Evolutionary conservation across 2,329 filamentous ascomycete species (phyloP).

Genomic region (Alternaria tenuissima): DNA sequence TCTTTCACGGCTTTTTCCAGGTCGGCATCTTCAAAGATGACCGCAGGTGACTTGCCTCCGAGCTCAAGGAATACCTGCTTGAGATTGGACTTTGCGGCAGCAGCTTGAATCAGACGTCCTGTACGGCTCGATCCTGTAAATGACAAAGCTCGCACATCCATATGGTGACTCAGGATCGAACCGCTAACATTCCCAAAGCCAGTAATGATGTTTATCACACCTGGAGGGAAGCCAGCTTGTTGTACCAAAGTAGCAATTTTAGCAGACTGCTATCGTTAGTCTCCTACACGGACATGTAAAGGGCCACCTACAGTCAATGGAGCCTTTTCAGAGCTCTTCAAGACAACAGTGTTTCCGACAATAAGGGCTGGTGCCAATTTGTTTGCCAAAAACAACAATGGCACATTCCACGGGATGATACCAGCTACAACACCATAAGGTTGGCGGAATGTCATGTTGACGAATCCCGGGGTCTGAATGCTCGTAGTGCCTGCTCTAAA

Average conservation of each 20-base stretch:
- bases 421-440: slow-evolving; percentile 80
- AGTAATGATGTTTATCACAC: slow-evolving; percentile 83
- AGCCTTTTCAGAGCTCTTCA: slow-evolving; percentile 52
- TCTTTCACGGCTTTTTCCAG: slow-evolving; percentile 74
- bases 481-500: slow-evolving; percentile 72
- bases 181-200: slow-evolving; percentile 81
- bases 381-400: slow-evolving; percentile 36
- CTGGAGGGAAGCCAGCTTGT: slow-evolving; percentile 81
- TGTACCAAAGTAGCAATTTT: slow-evolving; percentile 79
- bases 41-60: slow-evolving; percentile 86
- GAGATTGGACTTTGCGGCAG: slow-evolving; percentile 78
- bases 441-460: slow-evolving; percentile 78
- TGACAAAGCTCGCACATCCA: slow-evolving; percentile 81
- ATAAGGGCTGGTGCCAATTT: slow-evolving; percentile 45
- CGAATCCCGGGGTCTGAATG: slow-evolving; percentile 41
- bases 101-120: slow-evolving; percentile 79
- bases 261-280: slow-evolving; percentile 73
- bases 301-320: slow-evolving; percentile 75
- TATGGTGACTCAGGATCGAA: slow-evolving; percentile 79
- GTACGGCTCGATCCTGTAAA: slow-evolving; percentile 88
- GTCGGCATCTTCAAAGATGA: slow-evolving; percentile 81
- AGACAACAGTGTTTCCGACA: slow-evolving; percentile 44
- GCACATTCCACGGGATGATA: slow-evolving; percentile 71
- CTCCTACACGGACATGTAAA: slow-evolving; percentile 50
- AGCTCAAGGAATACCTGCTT: slow-evolving; percentile 88